phyloP scores from a whole-genome alignment of 139 green algal species.

The Chlamydomonas asymmetrica region DNA sequence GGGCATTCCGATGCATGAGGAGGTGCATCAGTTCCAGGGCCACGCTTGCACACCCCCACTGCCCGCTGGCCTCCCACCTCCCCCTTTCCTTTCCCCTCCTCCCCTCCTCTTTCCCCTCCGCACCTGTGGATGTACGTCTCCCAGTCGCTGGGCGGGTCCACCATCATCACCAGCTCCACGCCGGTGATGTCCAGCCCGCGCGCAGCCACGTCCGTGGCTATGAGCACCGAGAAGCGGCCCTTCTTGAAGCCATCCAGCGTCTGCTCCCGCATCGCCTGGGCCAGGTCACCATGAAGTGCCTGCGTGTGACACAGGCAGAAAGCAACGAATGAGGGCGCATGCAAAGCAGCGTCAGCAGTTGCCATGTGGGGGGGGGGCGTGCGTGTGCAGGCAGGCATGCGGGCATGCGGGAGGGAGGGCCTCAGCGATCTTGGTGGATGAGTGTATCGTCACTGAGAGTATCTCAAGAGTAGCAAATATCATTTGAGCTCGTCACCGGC shows the following conservation, averaged over 20 bases:
- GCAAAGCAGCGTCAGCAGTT: too few relatives aligned
- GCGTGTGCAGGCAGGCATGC: too few relatives aligned
- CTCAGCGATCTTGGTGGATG: too few relatives aligned
- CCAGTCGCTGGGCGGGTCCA: constrained; percentile 79
- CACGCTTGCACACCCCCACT: background rate
- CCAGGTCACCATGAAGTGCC: constrained; percentile 93
- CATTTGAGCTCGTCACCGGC: too few relatives aligned
- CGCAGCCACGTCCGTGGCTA: constrained; percentile 99
- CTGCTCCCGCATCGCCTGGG: constrained; percentile 76
- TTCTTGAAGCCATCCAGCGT: constrained; percentile 83
- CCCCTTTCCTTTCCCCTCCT: background rate
- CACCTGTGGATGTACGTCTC: constrained; percentile 95
- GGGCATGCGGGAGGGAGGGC: too few relatives aligned
- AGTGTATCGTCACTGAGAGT: too few relatives aligned
- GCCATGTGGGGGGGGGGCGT: too few relatives aligned
- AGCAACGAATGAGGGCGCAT: too few relatives aligned
- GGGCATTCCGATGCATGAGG: too few relatives aligned
- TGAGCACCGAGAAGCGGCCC: constrained; percentile 88
- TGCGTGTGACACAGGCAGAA: constrained; percentile 30
- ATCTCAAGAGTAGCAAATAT: too few relatives aligned
- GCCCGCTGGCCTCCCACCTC: too few relatives aligned
- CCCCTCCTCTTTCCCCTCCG: too few relatives aligned
- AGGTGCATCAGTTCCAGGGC: background rate
- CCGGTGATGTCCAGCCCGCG: constrained; percentile 94
- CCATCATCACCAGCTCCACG: constrained; percentile 89